phyloP scores from a whole-genome alignment of 192 early-diverging fungal species.

The Nowakowskiella sp. region DNA sequence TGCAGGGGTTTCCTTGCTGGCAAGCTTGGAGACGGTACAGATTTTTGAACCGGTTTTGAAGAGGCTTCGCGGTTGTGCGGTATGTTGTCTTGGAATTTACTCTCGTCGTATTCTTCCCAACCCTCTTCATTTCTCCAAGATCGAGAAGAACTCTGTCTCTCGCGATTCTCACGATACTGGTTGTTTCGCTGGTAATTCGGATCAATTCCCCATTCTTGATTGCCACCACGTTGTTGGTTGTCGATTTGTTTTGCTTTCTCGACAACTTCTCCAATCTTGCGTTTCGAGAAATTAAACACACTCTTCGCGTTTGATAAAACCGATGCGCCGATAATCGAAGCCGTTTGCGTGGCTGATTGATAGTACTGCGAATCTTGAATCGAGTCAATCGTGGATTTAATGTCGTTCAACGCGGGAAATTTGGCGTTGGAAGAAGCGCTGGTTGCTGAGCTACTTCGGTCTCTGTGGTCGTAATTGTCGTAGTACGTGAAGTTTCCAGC shows the following conservation, averaged over 20 bases:
- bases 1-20: background rate
- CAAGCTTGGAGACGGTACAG: background rate
- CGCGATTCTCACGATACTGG: background rate
- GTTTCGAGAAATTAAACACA: conserved; percentile 38
- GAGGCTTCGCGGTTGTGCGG: no score
- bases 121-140: background rate
- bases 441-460: no score
- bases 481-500: no score
- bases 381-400: no score
- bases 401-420: no score
- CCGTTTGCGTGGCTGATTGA: no score
- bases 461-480: no score
- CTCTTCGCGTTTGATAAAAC: conserved; percentile 60
- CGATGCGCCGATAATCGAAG: conserved; percentile 50
- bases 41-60: background rate
- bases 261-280: conserved; percentile 53
- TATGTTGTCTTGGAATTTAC: background rate
- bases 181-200: conserved; percentile 2
- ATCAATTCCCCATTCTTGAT: background rate
- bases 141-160: background rate
- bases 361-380: no score
- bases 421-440: no score
- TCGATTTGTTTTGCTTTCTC: conserved; percentile 53
- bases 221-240: conserved; percentile 21
- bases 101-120: background rate